Evolutionary conservation across 148 eudicot species (phyloP).

Genomic region (Chenopodium suecicum): DNA sequence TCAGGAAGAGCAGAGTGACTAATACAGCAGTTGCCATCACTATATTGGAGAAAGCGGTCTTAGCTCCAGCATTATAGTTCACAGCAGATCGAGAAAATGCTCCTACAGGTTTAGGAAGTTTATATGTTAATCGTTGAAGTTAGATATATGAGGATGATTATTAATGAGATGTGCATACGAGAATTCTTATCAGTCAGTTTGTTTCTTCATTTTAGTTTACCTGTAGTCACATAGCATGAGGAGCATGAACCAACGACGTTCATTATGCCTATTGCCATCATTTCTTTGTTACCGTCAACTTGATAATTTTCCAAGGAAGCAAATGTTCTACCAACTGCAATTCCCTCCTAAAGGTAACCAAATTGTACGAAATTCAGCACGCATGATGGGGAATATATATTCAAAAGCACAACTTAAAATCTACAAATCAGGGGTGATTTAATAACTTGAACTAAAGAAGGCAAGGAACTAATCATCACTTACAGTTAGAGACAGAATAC

Average conservation of each 20-base stretch:
- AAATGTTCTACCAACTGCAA: conserved; percentile 96
- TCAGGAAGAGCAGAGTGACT: conserved; percentile 74
- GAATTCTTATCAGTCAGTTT: background rate
- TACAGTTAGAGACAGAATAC: conserved; percentile 89
- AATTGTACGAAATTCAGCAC: background rate
- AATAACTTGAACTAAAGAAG: background rate
- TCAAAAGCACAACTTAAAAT: background rate
- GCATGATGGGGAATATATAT: background rate
- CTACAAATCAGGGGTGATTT: background rate
- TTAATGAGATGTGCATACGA: background rate
- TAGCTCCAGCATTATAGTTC: conserved; percentile 83
- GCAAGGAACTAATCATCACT: conserved; percentile 15
- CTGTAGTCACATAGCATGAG: conserved; percentile 89
- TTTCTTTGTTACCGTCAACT: conserved; percentile 98
- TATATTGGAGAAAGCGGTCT: conserved; percentile 79
- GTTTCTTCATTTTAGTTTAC: conserved; percentile 26
- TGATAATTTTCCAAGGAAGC: conserved; percentile 81
- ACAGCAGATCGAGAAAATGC: conserved; percentile 93
- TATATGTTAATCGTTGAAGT: background rate
- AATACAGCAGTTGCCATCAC: conserved; percentile 77
- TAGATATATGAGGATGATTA: background rate
- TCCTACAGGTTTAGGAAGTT: conserved; percentile 36
- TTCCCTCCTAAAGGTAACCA: conserved; percentile 64
- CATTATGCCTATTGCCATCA: conserved; percentile 94
- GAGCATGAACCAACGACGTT: conserved; percentile 89